phyloP scores from a whole-genome alignment of 768 basidiomycete genomes.

The Nevesoporus exiguus region DNA sequence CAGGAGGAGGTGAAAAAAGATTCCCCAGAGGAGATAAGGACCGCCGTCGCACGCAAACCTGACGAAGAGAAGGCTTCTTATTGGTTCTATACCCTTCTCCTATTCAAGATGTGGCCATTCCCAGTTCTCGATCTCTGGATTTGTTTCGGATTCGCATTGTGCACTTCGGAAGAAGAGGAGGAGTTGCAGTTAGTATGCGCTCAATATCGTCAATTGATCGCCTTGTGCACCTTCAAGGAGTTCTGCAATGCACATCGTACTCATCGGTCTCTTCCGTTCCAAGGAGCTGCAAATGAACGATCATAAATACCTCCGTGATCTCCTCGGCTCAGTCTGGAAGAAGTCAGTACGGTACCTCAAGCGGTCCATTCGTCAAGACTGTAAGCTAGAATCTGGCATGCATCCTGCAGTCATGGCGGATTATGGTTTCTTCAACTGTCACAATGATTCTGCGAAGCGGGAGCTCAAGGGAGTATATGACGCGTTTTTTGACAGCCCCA shows the following conservation, averaged over 20 bases:
- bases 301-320: not conserved
- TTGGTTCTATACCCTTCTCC: not conserved
- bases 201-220: not conserved
- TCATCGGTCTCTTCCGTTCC: not conserved
- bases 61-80: not conserved
- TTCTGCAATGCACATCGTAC: not conserved
- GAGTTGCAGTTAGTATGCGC: not conserved
- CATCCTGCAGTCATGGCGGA: not conserved
- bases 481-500: not conserved
- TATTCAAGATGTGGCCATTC: not conserved
- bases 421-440: slow-evolving; percentile 2
- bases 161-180: not conserved
- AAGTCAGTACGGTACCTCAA: not conserved
- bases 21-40: not conserved
- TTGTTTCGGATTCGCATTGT: not conserved
- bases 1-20: not conserved
- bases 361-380: not conserved
- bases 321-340: not conserved
- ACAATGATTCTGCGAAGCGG: not conserved
- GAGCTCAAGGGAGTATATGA: slow-evolving; percentile 3
- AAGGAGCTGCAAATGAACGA: not conserved
- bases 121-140: not conserved
- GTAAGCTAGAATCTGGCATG: not conserved
- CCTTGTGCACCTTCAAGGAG: not conserved
- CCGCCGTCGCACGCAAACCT: not conserved